Evolutionary conservation across 2,329 filamentous ascomycete genomes (phyloP), one percentile per base, ranked within the genome.

Genomic region (Cladophialophora chaetospira): DNA sequence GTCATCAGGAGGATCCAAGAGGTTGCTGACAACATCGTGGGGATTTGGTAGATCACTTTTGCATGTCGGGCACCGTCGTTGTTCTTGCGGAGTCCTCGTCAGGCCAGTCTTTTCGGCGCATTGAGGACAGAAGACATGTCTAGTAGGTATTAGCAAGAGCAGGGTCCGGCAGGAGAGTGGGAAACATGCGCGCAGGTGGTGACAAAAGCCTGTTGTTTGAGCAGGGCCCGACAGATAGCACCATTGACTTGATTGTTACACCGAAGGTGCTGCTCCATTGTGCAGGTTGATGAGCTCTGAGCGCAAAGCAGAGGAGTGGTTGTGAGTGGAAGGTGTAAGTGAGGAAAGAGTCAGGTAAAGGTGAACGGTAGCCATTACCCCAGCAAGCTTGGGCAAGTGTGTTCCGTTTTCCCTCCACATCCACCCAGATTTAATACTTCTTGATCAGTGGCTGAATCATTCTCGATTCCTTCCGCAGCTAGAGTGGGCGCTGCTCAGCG

Each of bases 91-190:
- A 21, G 81, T 77, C 13, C 74, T 77, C 1, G 81, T 79, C n/a
- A 95, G 76, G 1, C 86, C 85, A 11, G 85, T 77, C 3, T 72
- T 76, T 31, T 86, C 80, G 23, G 88, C 87, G 67, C 93, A 97
- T 15, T 83, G 77, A 1, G 85, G 72, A 69, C 93, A 97, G 73
- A 96, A 95, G 38, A 95, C 87, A 72, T 97, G 93, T 61, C 91
- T 91, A 52, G 44, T 4, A 31, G 6, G 29, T 10, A 28, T 67
- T 36, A 66, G 63, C 55, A 19, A 5, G 29, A 19, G 45, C 13
- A 19, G 26, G 3, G 19, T 5, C n/a, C 13, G 33, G 21, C 26
- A 13, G 28, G 48, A 23, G 13, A 15, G 23, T 23, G 29, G 21
- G 31, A 25, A 17, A 70, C 77, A 65, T 70, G 89, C 90, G 88